Base-by-base conservation (phyloP, 176 grass and related monocot genomes). In the Avena sativa region DNA sequence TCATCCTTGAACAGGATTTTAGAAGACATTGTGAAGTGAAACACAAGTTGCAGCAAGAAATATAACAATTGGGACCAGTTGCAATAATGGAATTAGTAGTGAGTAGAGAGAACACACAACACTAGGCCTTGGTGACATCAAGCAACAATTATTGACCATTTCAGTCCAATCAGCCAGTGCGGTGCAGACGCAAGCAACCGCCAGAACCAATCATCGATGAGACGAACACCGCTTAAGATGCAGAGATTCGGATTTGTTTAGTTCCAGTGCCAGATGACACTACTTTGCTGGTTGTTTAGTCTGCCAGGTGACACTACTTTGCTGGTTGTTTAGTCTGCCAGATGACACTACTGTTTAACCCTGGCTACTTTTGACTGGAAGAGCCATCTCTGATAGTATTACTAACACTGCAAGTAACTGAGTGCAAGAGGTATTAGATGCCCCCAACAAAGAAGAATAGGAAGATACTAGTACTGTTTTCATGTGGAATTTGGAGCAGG, bases 71-170 rank as follows among this genome's bases (percentile, higher is more conserved):
- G 30, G 6, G 14, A 7, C 34, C 64, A 74, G 55, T 36, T 84
- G 74, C 85, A 76, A 59, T 43, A 75, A 52, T 58, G 71, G 69
- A 71, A 51, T 14, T 51, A 26, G 21, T 51, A 26, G 4, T 50
- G 76, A 47, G 36, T 52, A 28, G 73, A 85, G 73, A 85, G 3
- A 34, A 85, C 28, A 51, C 62, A 83, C 64, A 88, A 63, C 36
- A 63, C 36, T 68, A 60, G 40, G 23, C 30, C 76, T 81, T 81
- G 78, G 86, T 88, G n/a, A 77, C 86, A 85, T 81, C 90, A 81
- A 47, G 20, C 61, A 30, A 15, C 77, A 88, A 91, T 91, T 69
- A 88, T 88, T 88, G 90, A 85, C 85, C 52, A 62, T 16, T 26
- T 70, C 71, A 71, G 81, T 85, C 77, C 86, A 88, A 85, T 81